These are phyloP conservation scores for Ceriops decandra DNA, from an alignment of 345 rosid genomes.

Conservation along the genomic window DNA sequence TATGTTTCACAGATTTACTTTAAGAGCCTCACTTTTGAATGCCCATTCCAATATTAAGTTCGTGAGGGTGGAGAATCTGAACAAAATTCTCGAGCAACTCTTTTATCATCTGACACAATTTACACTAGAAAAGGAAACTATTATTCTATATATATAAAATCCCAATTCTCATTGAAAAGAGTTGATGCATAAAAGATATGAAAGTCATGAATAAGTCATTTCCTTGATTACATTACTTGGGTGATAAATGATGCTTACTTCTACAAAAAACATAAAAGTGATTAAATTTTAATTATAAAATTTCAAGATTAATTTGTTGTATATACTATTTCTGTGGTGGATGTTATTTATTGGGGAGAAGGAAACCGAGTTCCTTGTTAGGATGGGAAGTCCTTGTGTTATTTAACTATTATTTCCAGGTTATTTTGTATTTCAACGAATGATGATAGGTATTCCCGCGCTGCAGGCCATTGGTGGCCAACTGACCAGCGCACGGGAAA, in stretches of 20 bases:
- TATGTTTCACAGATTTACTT: too few relatives aligned
- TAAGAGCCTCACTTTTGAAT: too few relatives aligned
- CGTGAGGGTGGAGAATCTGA: constrained; percentile 17
- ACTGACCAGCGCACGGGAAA: constrained; percentile 37
- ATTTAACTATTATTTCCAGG: neutral
- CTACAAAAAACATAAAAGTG: constrained; percentile 8
- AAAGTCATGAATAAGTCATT: constrained; percentile 17
- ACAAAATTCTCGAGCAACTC: neutral
- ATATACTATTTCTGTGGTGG: neutral
- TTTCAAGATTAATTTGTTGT: too few relatives aligned
- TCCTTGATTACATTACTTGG: constrained; percentile 42
- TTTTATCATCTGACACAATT: constrained; percentile 10
- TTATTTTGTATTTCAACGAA: constrained; percentile 12
- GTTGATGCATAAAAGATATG: constrained; percentile 10
- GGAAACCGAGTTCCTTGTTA: constrained; percentile 31
- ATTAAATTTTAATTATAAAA: too few relatives aligned
- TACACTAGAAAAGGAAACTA: constrained; percentile 7
- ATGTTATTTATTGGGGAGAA: constrained; percentile 36
- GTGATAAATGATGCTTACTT: constrained; percentile 31
- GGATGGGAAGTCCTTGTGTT: constrained; percentile 17
- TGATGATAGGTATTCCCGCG: constrained; percentile 28
- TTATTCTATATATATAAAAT: constrained; percentile 17
- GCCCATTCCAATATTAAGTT: neutral
- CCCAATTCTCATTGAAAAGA: constrained; percentile 12
- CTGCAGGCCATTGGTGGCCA: constrained; percentile 28